Conservation (phyloP, 345 rosid species). For the Diplotaxis tenuifolia region DNA sequence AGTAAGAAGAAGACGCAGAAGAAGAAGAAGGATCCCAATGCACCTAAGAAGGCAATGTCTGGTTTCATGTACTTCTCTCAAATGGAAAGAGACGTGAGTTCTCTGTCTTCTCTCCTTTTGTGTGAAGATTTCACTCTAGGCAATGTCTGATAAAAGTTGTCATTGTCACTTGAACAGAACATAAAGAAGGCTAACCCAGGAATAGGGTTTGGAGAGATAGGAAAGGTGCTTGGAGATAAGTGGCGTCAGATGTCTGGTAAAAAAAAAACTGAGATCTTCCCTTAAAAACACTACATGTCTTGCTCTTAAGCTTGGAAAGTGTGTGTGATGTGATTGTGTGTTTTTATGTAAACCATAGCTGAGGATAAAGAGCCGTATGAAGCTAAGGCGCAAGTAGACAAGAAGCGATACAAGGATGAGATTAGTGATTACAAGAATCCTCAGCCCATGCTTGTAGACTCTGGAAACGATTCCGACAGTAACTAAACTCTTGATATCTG, state of each 20-base stretch:
- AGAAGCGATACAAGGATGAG: constrained; percentile 70
- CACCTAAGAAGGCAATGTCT: constrained; percentile 80
- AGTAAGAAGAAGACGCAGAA: constrained; percentile 78
- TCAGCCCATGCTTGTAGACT: constrained; percentile 63
- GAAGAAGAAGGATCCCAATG: constrained; percentile 95
- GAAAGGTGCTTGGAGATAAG: constrained; percentile 67
- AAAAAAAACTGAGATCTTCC: background rate
- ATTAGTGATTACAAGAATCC: constrained; percentile 69
- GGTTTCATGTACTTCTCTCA: constrained; percentile 72
- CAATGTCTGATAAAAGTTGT: background rate
- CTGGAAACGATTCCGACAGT: constrained; percentile 50
- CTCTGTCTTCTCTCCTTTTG: constrained; percentile 1
- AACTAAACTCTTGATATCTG: constrained; percentile 7
- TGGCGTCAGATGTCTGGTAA: constrained; percentile 84
- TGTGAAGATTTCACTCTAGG: background rate
- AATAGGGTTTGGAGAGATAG: constrained; percentile 57
- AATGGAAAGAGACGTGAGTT: constrained; percentile 78
- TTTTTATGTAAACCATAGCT: constrained; percentile 34
- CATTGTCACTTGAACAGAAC: constrained; percentile 47
- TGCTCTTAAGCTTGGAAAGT: background rate
- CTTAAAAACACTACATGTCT: background rate
- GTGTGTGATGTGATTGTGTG: constrained; percentile 10
- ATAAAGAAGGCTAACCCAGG: constrained; percentile 77
- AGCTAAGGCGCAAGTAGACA: constrained; percentile 73
- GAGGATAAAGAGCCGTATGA: constrained; percentile 84